Evolutionary conservation across 108 stramenopile genomes (phyloP).

Genomic region (Pseudonitzschia multiseries): DNA sequence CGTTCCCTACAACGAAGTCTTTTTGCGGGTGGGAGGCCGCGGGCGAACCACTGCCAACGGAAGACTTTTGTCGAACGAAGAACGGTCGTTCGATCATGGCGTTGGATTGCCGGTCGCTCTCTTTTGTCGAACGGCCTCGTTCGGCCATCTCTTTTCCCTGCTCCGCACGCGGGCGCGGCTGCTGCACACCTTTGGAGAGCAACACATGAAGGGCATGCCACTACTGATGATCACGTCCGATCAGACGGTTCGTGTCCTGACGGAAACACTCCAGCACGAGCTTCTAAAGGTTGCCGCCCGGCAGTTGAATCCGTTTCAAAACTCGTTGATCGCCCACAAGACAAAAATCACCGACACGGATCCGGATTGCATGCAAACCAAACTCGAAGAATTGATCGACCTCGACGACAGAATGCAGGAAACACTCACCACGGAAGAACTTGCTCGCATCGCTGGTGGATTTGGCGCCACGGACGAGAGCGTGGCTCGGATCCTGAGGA

Average conservation of each 20-base stretch:
- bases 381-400: conserved; percentile 83
- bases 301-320: conserved; percentile 85
- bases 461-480: conserved; percentile 88
- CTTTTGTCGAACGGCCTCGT: conserved; percentile 75
- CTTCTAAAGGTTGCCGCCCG: conserved; percentile 72
- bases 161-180: conserved; percentile 74
- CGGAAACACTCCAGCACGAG: conserved; percentile 60
- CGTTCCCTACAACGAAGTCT: conserved; percentile 90
- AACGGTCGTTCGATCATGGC: conserved; percentile 72
- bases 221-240: conserved; percentile 79
- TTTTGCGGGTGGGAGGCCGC: conserved; percentile 71
- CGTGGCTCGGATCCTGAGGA: conserved; percentile 74
- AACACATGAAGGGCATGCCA: conserved; percentile 59
- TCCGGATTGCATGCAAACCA: conserved; percentile 62
- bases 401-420: conserved; percentile 67
- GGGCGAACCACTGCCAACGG: conserved; percentile 58
- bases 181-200: conserved; percentile 56
- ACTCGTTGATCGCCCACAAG: conserved; percentile 68
- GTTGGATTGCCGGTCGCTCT: conserved; percentile 83
- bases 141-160: conserved; percentile 71
- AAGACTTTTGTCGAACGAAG: conserved; percentile 35
- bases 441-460: conserved; percentile 63
- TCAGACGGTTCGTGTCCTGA: conserved; percentile 70
- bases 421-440: conserved; percentile 70
- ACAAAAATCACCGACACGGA: conserved; percentile 70